Base-by-base conservation (phyloP, 176 grass and related monocot species). In the Triticum timopheevii region DNA sequence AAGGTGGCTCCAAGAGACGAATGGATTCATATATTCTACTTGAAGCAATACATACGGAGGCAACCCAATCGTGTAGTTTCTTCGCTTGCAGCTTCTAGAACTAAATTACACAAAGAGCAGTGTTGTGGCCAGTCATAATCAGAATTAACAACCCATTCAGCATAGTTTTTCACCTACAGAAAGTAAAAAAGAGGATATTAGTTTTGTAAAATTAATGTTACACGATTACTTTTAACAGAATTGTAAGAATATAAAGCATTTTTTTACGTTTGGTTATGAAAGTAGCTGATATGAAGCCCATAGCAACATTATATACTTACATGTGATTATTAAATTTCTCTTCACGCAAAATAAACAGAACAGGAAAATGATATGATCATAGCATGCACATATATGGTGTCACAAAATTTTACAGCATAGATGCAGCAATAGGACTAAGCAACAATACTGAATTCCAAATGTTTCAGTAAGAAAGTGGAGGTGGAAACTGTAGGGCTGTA, bases 71-170 rank as follows among this genome's bases (percentile, higher is more conserved):
- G 82, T 80, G 90, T 96, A 59, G 92, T 94, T 87, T 93, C 91
- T 87, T 94, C 93, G 17, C 22, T 98, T 90, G 83, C 92, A 72
- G 36, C 88, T 91, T 94, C 97, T 4, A 96, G 85, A 38, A 90
- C 90, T 17, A 62, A 89, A 83, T 98, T 98, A 81, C 97, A 98
- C 69, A 81, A 96, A 25, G 82, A 92, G 72, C 97, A 98, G 20
- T 87, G 95, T 81, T 93, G 97, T 67, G 97, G 97, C 97, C 97
- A 98, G 30, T 99, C 90, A 66, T 96, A 99, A 42, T 99, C 97
- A 76, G 94, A 86, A 90, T 99, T 95, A 62, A 99, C 94, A 76
- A 99, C 97, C 97, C 97, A 99, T 86, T 99, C 94, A 83, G 97
- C 93, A 85, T 99, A 99, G 61, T 99, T 94, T 89, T 94, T 98